Base-by-base conservation (phyloP, 805 yeast genomes). In the Lachancea nothofagi region DNA sequence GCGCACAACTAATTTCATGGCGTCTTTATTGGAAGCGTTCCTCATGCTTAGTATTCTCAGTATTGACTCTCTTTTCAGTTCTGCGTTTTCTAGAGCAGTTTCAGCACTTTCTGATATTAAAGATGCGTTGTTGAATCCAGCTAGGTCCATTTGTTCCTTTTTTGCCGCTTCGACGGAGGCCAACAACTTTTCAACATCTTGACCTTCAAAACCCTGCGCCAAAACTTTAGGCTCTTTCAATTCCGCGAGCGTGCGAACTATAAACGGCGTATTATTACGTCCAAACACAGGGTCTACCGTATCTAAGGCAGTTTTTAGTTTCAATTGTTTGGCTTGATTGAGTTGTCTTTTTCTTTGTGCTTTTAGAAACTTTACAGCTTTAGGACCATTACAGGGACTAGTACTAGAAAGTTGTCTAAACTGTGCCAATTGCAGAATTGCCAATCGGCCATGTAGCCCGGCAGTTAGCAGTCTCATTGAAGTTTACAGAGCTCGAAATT, bases 201-300 rank as follows among this genome's bases (percentile, higher is more conserved):
- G 67, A 36, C 74, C 61, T 27, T 73, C 68, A 49, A 75, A 78
- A 0, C 83, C 80, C 48, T 71, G 70, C 12, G 83, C 71, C 56
- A 84, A 68, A 37, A 76, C 77, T 42, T 71, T 68, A 12, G 83
- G 82, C 57, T 85, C 93, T 31, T 70, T 68, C 33, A 82, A 62
- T 46, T 80, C 82, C 25, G 85, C 76, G 44, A 70, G 68, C 40
- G 88, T 66, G 62, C 96, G 75, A 32, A 64, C 62, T 33, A 88
- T 64, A 53, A 89, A 88, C 7, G 83, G 78, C 43, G 78, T 78
- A 37, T 73, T 65, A 4, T 76, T 63, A 41, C 70, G 71, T 7
- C 97, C 97, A 39, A 88, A 70, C 4, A 89, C 95, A 1, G 97
- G 97, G 62, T 89, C 97, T 22, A 83, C 73, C 39, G 64, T 61